A percentile compares a stretch with the other conserved stretches of the same genome.
Conservation (phyloP, 805 yeast genomes). For the Lachancea cidri region DNA sequence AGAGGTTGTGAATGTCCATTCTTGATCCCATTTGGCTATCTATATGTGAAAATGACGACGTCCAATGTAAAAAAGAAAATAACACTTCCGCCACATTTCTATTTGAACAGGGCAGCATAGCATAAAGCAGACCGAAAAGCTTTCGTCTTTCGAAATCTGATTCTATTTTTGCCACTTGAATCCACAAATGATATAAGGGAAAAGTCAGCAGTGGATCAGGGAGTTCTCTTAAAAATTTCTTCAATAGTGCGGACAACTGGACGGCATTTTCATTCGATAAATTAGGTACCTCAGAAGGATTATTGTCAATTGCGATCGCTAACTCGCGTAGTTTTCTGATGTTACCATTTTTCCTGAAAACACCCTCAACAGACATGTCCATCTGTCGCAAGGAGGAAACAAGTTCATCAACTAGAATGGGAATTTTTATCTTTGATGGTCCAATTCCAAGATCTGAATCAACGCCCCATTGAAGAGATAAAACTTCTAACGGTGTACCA, state of each 20-base stretch:
- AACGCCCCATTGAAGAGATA: conserved; percentile 68
- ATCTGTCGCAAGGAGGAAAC: conserved; percentile 77
- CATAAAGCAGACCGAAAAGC: conserved; percentile 53
- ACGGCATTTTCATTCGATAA: conserved; percentile 75
- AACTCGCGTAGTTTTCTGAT: conserved; percentile 73
- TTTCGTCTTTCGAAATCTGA: conserved; percentile 48
- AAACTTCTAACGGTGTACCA: conserved; percentile 66
- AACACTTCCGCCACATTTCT: conserved; percentile 85
- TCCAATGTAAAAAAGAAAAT: conserved; percentile 85
- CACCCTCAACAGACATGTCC: conserved; percentile 94
- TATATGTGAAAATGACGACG: conserved; percentile 88
- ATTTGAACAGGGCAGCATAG: conserved; percentile 74
- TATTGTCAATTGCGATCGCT: conserved; percentile 64
- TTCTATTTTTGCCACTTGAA: conserved; percentile 53
- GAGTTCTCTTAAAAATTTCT: conserved; percentile 84
- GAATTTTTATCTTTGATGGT: conserved; percentile 72
- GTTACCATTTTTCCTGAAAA: conserved; percentile 94
- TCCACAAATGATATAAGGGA: conserved; percentile 72
- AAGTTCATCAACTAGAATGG: conserved; percentile 81
- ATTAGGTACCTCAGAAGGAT: conserved; percentile 67
- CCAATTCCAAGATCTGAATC: conserved; percentile 85
- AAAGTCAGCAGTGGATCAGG: conserved; percentile 87
- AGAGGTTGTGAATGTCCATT: conserved; percentile 93
- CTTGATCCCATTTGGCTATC: conserved; percentile 89
- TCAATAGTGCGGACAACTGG: conserved; percentile 88